Conservation (phyloP, 2,329 filamentous ascomycete species). For the Acrodontium crateriforme region DNA sequence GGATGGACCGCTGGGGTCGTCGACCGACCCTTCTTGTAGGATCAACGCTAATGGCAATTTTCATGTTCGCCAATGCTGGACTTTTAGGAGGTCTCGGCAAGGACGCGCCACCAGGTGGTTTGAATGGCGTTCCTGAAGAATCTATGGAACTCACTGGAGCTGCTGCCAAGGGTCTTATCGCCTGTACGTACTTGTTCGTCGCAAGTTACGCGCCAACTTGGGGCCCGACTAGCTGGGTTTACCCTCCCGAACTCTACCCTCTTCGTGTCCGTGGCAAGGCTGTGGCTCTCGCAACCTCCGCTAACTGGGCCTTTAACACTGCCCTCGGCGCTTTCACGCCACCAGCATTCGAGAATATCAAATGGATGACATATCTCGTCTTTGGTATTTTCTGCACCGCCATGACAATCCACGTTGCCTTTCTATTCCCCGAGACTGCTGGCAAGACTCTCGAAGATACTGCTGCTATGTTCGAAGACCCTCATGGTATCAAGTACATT, state of each 20-base stretch:
- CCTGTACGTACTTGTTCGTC: slow-evolving; percentile 59
- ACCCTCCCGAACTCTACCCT: slow-evolving; percentile 51
- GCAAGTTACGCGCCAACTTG: slow-evolving; percentile 45
- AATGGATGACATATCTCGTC: slow-evolving; percentile 49
- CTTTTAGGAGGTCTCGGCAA: slow-evolving; percentile 50
- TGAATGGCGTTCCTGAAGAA: slow-evolving; percentile 27
- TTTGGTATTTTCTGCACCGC: slow-evolving; percentile 57
- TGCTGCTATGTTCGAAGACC: slow-evolving; percentile 51
- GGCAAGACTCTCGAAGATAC: slow-evolving; percentile 69
- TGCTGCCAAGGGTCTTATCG: slow-evolving; percentile 34
- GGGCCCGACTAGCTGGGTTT: slow-evolving; percentile 51
- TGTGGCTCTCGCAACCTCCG: slow-evolving; percentile 43
- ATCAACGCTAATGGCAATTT: slow-evolving; percentile 48
- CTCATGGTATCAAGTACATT: slow-evolving; percentile 25
- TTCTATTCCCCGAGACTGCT: slow-evolving; percentile 54
- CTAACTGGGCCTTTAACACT: slow-evolving; percentile 47
- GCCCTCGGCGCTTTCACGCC: slow-evolving; percentile 46
- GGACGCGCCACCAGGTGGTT: slow-evolving; percentile 23
- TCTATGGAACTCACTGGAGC: slow-evolving; percentile 25
- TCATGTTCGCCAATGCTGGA: slow-evolving; percentile 48
- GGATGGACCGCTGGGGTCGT: slow-evolving; percentile 62
- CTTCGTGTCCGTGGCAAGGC: slow-evolving; percentile 46
- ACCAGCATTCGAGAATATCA: slow-evolving; percentile 44
- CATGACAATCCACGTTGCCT: slow-evolving; percentile 48
- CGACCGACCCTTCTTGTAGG: slow-evolving; percentile 54